Evolutionary conservation across 2,329 filamentous ascomycete genomes (phyloP).

Genomic region (Cercospora sojina): DNA sequence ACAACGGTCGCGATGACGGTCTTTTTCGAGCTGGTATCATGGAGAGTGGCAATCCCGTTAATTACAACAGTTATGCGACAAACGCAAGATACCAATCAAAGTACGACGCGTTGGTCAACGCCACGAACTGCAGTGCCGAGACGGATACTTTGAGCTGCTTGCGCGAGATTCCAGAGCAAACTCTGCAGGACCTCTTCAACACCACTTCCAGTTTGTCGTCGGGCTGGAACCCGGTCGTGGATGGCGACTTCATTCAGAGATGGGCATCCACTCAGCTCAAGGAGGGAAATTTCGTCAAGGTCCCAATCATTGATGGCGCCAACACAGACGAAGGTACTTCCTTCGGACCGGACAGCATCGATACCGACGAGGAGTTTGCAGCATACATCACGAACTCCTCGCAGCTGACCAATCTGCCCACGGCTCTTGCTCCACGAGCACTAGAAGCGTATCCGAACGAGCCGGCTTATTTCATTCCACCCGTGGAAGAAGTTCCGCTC

Average conservation of each 20-base stretch:
- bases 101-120: slow-evolving; percentile 62
- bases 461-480: slow-evolving; percentile 51
- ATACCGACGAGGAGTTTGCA: slow-evolving; percentile 56
- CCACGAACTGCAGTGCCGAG: slow-evolving; percentile 59
- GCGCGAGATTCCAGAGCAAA: slow-evolving; percentile 45
- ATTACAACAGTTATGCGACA: slow-evolving; percentile 27
- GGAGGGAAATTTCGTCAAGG: slow-evolving; percentile 60
- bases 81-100: slow-evolving; percentile 49
- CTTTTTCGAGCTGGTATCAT: slow-evolving; percentile 51
- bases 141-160: slow-evolving; percentile 65
- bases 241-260: slow-evolving; percentile 57
- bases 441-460: slow-evolving; percentile 55
- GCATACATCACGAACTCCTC: slow-evolving; percentile 39
- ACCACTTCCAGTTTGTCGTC: slow-evolving; percentile 31
- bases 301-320: slow-evolving; percentile 52
- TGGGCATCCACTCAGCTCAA: slow-evolving; percentile 56
- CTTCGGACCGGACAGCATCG: slow-evolving; percentile 56
- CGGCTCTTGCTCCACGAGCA: slow-evolving; percentile 40
- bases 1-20: slow-evolving; percentile 49
- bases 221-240: slow-evolving; percentile 49
- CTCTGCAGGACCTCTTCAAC: slow-evolving; percentile 35
- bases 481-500: slow-evolving; percentile 39
- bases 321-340: slow-evolving; percentile 66
- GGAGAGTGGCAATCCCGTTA: slow-evolving; percentile 41
- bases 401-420: slow-evolving; percentile 23